Conservation (phyloP, 2,329 filamentous ascomycete genomes). For the Sclerotinia minor region DNA sequence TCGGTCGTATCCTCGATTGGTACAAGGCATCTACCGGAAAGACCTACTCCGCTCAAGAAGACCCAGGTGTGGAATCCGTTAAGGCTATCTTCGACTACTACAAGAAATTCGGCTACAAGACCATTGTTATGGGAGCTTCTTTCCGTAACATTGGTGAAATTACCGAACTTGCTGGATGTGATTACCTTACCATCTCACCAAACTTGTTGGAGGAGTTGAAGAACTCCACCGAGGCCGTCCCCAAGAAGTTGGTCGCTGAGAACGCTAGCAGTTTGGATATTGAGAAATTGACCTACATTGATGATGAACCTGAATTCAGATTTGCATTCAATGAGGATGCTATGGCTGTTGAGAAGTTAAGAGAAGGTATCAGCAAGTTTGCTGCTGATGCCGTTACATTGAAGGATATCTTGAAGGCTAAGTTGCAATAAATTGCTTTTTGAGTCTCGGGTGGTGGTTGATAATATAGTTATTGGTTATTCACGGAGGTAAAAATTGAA, state of each 20-base stretch:
- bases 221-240: constrained; percentile 78
- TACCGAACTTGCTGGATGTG: constrained; percentile 95
- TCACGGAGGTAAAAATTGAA: constrained; percentile 18
- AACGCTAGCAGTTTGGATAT: constrained; percentile 69
- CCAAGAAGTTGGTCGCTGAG: constrained; percentile 85
- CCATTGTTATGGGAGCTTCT: constrained; percentile 98
- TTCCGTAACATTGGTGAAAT: constrained; percentile 97
- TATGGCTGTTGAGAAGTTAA: constrained; percentile 99
- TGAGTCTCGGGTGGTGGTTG: constrained; percentile 1
- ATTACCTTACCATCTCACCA: constrained; percentile 99
- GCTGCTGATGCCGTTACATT: constrained; percentile 92
- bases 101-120: constrained; percentile 99
- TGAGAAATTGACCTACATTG: constrained; percentile 87
- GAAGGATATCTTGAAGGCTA: constrained; percentile 87
- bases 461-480: constrained; percentile 4
- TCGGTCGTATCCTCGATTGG: constrained; percentile 99
- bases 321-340: constrained; percentile 99
- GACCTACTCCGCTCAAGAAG: constrained; percentile 84
- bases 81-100: constrained; percentile 99
- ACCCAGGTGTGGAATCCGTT: constrained; percentile 95
- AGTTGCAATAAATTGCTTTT: constrained; percentile 54
- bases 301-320: constrained; percentile 86
- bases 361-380: constrained; percentile 99
- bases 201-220: constrained; percentile 91
- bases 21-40: constrained; percentile 96